Evolutionary conservation across 495 filamentous ascomycete genomes (phyloP), one percentile per base, ranked within the genome.

Genomic region (Daldinia bambusicola): DNA sequence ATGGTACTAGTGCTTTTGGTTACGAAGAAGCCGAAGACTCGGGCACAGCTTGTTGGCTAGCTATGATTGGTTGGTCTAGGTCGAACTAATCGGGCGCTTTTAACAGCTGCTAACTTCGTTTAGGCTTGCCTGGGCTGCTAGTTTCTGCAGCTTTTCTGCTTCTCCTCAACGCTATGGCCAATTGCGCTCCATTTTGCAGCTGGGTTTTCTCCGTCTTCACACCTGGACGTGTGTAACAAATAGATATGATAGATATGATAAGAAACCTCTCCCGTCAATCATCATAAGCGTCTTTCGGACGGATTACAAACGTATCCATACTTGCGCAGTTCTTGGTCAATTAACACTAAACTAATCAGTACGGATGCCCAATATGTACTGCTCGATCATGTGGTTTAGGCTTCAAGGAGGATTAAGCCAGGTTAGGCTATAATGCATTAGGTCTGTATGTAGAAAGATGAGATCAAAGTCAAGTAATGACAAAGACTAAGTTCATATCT

Each of bases 121-220:
- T 55, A 14, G 16, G 31, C 20, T 26, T 38, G 32, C 32, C 37
- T 55, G 8, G 16, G 31, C 20, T 32, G 26, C 22, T 12, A 53
- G 50, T 12, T 53, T 31, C 30, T 53, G 50, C 30, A 53, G 22
- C 43, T 20, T 1, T 22, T 18, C 8, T 20, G 43, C 43, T 32
- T 45, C 65, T 66, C 66, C 63, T 74, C 51, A 63, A 51, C 57
- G 18, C 58, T 61, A 43, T 20, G 37, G 36, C 37, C 62, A 63
- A 48, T 10, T 48, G 43, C 16, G 18, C 43, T 48, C 20, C 12
- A 48, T 48, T 48, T 48, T 48, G 9, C 43, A 48, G 18, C 43
- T 22, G 18, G 10, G 26, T 26, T 26, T 22, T 48, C 43, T 36
- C 16, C 20, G 18, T 40, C 56, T 70, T 70, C 9, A 56, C 53